Evolutionary conservation across 257 asterid species (phyloP).

Genomic region (Rhazya stricta): DNA sequence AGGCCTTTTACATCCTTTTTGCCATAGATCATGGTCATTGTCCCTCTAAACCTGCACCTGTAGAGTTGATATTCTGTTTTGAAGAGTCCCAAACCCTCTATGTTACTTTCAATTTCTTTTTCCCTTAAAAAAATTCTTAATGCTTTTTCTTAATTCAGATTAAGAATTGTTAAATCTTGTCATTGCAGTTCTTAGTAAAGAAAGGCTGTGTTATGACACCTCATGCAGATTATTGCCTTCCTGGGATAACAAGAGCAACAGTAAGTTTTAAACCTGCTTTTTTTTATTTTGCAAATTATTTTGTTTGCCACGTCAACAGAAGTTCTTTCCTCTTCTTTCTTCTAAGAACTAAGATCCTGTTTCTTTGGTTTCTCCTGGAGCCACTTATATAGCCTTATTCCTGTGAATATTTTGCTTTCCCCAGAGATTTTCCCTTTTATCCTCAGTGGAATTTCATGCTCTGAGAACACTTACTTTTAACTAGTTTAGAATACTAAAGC

Average conservation of each 20-base stretch:
- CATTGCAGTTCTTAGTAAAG: conserved; percentile 75
- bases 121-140: not conserved
- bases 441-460: not conserved
- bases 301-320: not conserved
- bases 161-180: not conserved
- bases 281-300: not conserved
- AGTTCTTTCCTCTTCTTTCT: not conserved
- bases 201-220: conserved; percentile 71
- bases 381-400: not conserved
- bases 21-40: not conserved
- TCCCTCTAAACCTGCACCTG: not conserved
- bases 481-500: not conserved
- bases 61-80: not conserved
- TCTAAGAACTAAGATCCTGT: not conserved
- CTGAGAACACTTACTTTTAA: not conserved
- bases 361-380: not conserved
- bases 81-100: not conserved
- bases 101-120: not conserved
- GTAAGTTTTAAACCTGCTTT: conserved; percentile 42
- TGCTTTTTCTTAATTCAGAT: not conserved
- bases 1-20: not conserved
- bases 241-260: conserved; percentile 79
- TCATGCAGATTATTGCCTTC: conserved; percentile 88
- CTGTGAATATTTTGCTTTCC: not conserved
- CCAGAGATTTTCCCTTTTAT: not conserved